A percentile compares a stretch with the other conserved stretches of the same genome.
Conservation (phyloP, 768 basidiomycete species). For the Sarcomyxa edulis region DNA sequence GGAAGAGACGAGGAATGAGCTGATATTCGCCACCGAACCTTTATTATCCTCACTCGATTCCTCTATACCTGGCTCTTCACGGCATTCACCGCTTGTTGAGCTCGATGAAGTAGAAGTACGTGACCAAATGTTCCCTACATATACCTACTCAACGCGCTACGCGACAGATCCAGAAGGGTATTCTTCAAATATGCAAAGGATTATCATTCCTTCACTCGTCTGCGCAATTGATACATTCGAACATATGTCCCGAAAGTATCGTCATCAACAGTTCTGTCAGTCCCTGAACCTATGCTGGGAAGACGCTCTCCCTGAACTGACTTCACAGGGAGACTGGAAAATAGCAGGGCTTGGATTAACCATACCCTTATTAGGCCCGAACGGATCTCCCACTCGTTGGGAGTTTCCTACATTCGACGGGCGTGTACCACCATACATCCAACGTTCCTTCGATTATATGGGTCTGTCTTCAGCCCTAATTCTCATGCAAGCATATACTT, state of each 20-base stretch:
- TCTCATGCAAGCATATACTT: not conserved
- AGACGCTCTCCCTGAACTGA: not conserved
- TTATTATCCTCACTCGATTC: slow-evolving; percentile 77
- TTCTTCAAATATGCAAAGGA: slow-evolving; percentile 88
- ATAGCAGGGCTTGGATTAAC: slow-evolving; percentile 86
- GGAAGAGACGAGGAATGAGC: slow-evolving; percentile 85
- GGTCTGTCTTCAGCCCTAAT: slow-evolving; percentile 42
- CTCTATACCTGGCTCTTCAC: slow-evolving; percentile 63
- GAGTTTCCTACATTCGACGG: slow-evolving; percentile 88
- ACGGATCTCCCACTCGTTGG: slow-evolving; percentile 78
- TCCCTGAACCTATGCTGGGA: slow-evolving; percentile 2
- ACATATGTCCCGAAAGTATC: slow-evolving; percentile 82
- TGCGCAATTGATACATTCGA: slow-evolving; percentile 88
- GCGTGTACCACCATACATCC: slow-evolving; percentile 71
- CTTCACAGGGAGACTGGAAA: slow-evolving; percentile 92
- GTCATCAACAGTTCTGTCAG: slow-evolving; percentile 85
- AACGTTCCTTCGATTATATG: slow-evolving; percentile 93
- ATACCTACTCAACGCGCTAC: slow-evolving; percentile 8
- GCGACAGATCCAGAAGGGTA: slow-evolving; percentile 87
- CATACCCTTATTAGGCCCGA: slow-evolving; percentile 62
- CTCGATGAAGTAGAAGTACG: slow-evolving; percentile 93
- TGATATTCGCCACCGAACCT: slow-evolving; percentile 92
- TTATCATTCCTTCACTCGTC: slow-evolving; percentile 88
- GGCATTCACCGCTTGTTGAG: slow-evolving; percentile 59
- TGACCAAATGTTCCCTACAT: too few species aligned